Evolutionary conservation across 1,284 basidiomycete species (phyloP).

Genomic region (Golubevia sp.): DNA sequence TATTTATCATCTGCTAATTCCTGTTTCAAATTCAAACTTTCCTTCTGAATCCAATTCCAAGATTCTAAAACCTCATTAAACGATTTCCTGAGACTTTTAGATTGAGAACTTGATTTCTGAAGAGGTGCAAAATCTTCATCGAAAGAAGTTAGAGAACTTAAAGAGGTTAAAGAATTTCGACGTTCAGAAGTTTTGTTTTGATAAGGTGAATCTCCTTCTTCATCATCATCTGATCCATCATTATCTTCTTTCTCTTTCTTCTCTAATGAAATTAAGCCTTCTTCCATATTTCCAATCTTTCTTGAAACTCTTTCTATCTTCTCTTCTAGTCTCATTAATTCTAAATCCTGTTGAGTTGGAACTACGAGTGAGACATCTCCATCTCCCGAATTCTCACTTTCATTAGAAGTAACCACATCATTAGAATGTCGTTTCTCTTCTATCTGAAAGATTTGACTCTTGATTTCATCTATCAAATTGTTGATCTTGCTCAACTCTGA

Average conservation of each 20-base stretch:
- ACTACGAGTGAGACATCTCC: background rate
- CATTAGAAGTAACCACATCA: background rate
- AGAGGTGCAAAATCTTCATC: background rate
- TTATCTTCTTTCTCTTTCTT: background rate
- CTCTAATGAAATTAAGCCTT: background rate
- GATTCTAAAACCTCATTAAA: slow-evolving; percentile 21
- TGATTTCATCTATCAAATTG: background rate
- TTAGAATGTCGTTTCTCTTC: background rate
- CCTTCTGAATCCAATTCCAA: slow-evolving; percentile 30
- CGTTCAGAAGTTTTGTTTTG: background rate
- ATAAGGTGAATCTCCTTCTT: too few relatives aligned
- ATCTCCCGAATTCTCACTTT: background rate
- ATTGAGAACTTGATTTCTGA: background rate
- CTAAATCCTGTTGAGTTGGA: background rate
- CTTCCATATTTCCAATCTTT: background rate
- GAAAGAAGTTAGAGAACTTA: background rate
- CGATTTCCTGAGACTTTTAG: background rate
- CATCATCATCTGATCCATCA: too few relatives aligned
- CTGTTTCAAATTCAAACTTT: slow-evolving; percentile 31
- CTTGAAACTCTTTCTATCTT: background rate
- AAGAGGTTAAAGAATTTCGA: background rate
- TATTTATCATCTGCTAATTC: slow-evolving; percentile 50
- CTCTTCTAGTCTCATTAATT: background rate
- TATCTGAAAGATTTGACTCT: background rate
- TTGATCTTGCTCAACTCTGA: too few relatives aligned